Conservation (phyloP, 1,284 basidiomycete species). For the Veloboletus limbatus region DNA sequence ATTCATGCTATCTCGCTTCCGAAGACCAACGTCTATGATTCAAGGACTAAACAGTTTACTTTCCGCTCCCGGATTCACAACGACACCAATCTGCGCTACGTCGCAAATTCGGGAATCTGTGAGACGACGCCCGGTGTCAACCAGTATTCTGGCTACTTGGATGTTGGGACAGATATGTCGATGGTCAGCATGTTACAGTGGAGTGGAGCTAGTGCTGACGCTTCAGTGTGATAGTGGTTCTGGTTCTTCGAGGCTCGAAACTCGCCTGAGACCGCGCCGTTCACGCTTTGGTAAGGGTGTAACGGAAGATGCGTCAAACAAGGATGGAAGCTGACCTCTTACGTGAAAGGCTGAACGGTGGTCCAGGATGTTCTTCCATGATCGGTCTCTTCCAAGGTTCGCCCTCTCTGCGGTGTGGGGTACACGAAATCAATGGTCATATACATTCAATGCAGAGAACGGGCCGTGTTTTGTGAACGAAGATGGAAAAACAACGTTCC, state of each 20-base stretch:
- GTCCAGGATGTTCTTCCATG: constrained; percentile 42
- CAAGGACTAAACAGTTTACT: background rate
- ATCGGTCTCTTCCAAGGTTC: constrained; percentile 44
- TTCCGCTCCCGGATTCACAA: constrained; percentile 22
- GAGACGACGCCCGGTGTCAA: constrained; percentile 68
- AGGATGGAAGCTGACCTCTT: constrained; percentile 23
- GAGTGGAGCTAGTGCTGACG: constrained; percentile 1
- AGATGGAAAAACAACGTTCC: constrained; percentile 23
- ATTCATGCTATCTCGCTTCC: background rate
- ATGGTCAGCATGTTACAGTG: constrained; percentile 41
- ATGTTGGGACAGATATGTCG: constrained; percentile 59
- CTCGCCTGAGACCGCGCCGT: constrained; percentile 57
- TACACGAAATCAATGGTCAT: background rate
- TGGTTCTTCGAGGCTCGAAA: constrained; percentile 70
- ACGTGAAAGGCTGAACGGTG: constrained; percentile 35
- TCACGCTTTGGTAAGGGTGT: constrained; percentile 55
- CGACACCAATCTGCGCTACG: constrained; percentile 44
- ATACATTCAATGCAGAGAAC: constrained; percentile 18
- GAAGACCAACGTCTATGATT: background rate
- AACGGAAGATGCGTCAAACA: background rate
- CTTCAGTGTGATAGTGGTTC: constrained; percentile 48
- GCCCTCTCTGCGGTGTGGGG: background rate
- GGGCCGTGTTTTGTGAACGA: constrained; percentile 31
- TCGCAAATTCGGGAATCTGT: constrained; percentile 66
- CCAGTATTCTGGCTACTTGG: constrained; percentile 67